Evolutionary conservation across 169 alveolate species (phyloP), one percentile per base, ranked within the genome.

Genomic region (Plasmodium adleri): DNA sequence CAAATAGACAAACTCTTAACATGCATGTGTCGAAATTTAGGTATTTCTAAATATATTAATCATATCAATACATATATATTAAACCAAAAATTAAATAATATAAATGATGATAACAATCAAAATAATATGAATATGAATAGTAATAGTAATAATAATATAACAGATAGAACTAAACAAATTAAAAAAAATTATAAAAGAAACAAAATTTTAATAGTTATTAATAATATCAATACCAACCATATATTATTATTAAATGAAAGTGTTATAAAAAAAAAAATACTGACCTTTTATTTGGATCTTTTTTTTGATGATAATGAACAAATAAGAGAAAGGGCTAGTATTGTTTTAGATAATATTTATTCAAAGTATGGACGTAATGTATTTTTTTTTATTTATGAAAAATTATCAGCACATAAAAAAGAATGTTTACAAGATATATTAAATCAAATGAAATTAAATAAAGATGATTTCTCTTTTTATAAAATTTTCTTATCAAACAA

Each of bases 391-490:
- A 71, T 85, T n/a, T 85, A 49, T 71, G 92, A 85, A 71, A 70
- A 72, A 71, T 59, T 85, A 49, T 71, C 92, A 7, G 72, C 52
- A 20, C 92, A 85, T 59, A 85, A 85, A 47, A 85, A 85, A 63
- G 92, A 85, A 49, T 85, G 87, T 49, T 66, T 85, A 13, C 92
- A 71, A 15, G 92, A 85, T 59, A 85, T 85, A 6, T 17, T 85
- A 12, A 85, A 85, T 15, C 74, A 70, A 66, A 85, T 85, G 92
- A 85, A 85, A 71, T 17, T 15, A 85, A 54, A 59, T n/a, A 70
- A 39, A 13, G 75, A 85, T 13, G 72, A 80, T 10, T 85, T 85
- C 15, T 85, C 92, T 60, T 85, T 85, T 56, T 72, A 59, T 43
- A 59, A 72, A 58, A 85, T 85, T 15, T 15, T 85, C 1, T 20